These are phyloP conservation scores for Trichoderma orchidacearum DNA, from an alignment of 495 filamentous ascomycete species.

Conservation along the genomic window DNA sequence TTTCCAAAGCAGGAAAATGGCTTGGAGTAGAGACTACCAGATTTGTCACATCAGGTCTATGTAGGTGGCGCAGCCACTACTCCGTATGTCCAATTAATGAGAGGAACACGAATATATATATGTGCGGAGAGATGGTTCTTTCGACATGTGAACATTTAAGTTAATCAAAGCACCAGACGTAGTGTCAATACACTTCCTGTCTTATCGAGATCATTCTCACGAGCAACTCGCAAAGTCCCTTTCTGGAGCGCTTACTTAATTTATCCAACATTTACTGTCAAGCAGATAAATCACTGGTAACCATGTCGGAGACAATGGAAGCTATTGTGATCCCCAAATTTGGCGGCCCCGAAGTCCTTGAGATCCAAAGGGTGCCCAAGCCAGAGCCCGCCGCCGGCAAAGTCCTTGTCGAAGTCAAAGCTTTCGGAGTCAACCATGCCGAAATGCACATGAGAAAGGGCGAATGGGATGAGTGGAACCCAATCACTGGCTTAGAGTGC, in stretches of 20 bases:
- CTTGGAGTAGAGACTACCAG: background rate
- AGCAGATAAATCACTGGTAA: no score
- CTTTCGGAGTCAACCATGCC: conserved; percentile 37
- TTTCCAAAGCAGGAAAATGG: no score
- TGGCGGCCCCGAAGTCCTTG: conserved; percentile 23
- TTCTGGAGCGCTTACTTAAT: no score
- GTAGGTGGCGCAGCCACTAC: background rate
- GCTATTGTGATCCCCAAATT: conserved; percentile 28
- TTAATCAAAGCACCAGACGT: no score
- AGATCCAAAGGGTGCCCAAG: conserved; percentile 18
- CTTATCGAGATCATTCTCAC: no score
- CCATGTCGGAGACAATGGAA: conserved; percentile 17
- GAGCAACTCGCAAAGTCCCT: no score
- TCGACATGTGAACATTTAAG: no score
- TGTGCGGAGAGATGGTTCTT: no score
- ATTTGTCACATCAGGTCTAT: background rate
- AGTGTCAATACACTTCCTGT: no score
- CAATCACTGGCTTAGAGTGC: conserved; percentile 32
- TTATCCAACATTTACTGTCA: no score
- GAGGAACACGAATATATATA: no score
- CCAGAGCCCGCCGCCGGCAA: conserved; percentile 17
- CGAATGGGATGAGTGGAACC: conserved; percentile 34
- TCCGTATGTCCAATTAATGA: background rate
- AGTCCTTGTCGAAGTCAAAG: conserved; percentile 24
- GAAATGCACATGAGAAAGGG: conserved; percentile 38